Conservation (phyloP, 495 filamentous ascomycete genomes). For the Penicillium maclennaniae region DNA sequence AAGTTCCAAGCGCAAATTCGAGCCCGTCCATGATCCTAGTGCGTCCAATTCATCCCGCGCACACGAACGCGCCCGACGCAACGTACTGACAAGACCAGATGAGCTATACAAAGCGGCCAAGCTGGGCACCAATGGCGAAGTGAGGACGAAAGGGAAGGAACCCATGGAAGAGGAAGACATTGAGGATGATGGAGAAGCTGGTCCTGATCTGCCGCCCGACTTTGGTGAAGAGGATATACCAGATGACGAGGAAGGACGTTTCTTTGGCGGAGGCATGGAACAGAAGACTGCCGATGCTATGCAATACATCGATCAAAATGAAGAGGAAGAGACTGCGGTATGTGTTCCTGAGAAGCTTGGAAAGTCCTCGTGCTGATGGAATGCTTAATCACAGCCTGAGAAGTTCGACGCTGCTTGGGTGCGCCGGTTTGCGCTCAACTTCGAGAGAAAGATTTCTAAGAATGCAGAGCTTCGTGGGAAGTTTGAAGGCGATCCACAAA, state of each 20-base stretch:
- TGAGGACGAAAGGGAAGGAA: constrained; percentile 57
- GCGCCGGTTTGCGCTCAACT: constrained; percentile 72
- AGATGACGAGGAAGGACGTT: constrained; percentile 89
- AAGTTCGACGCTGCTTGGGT: constrained; percentile 85
- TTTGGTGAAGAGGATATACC: constrained; percentile 53
- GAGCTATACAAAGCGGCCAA: constrained; percentile 88
- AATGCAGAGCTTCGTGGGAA: constrained; percentile 92
- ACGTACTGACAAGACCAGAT: constrained; percentile 43
- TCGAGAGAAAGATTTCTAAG: constrained; percentile 86
- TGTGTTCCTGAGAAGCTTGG: background rate
- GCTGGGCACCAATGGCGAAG: constrained; percentile 55
- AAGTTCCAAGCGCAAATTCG: constrained; percentile 72
- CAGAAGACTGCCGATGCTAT: constrained; percentile 78
- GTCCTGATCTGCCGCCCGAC: constrained; percentile 66
- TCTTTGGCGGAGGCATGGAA: constrained; percentile 90
- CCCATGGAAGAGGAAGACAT: constrained; percentile 57
- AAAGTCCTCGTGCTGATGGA: constrained; percentile 12
- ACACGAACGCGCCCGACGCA: background rate
- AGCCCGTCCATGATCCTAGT: constrained; percentile 68
- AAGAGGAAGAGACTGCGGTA: constrained; percentile 51
- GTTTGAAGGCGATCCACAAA: constrained; percentile 77
- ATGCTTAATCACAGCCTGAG: constrained; percentile 48
- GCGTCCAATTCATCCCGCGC: constrained; percentile 25
- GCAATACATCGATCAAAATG: constrained; percentile 76
- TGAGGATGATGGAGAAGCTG: constrained; percentile 64